These are phyloP conservation scores for Ilyonectria destructans DNA, from an alignment of 2,329 filamentous ascomycete genomes.

Conservation along the genomic window DNA sequence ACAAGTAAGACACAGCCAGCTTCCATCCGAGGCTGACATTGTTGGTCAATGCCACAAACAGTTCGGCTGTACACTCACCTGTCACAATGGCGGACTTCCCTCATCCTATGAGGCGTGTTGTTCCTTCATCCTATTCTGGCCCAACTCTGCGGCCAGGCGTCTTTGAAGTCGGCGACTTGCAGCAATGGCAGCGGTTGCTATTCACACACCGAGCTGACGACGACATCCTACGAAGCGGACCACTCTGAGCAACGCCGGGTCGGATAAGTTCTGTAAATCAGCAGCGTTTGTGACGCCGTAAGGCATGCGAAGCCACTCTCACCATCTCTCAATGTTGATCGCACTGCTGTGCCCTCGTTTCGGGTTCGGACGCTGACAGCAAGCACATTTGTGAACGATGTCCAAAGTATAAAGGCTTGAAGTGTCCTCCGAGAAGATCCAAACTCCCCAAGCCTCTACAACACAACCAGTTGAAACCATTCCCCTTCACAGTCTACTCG, in stretches of 20 bases:
- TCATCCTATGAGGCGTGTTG: slow-evolving; percentile 7
- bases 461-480: background rate
- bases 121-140: background rate
- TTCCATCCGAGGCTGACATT: background rate
- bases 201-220: slow-evolving; percentile 33
- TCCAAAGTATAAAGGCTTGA: background rate
- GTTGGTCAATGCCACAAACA: background rate
- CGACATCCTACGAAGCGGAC: slow-evolving; percentile 14
- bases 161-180: slow-evolving; percentile 27
- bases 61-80: slow-evolving; percentile 9
- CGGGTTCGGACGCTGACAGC: background rate
- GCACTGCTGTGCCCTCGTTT: background rate
- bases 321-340: background rate
- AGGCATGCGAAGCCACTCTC: slow-evolving; percentile 1
- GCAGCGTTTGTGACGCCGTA: slow-evolving; percentile 34
- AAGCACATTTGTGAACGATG: background rate
- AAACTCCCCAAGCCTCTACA: background rate
- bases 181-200: slow-evolving; percentile 4
- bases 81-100: slow-evolving; percentile 29
- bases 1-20: background rate
- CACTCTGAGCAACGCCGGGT: slow-evolving; percentile 37
- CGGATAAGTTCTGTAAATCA: slow-evolving; percentile 18
- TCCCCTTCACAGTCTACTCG: background rate
- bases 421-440: background rate
- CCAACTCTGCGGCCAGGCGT: slow-evolving; percentile 5